Base-by-base conservation (phyloP, 257 asterid genomes). In the Solanum acaule region DNA sequence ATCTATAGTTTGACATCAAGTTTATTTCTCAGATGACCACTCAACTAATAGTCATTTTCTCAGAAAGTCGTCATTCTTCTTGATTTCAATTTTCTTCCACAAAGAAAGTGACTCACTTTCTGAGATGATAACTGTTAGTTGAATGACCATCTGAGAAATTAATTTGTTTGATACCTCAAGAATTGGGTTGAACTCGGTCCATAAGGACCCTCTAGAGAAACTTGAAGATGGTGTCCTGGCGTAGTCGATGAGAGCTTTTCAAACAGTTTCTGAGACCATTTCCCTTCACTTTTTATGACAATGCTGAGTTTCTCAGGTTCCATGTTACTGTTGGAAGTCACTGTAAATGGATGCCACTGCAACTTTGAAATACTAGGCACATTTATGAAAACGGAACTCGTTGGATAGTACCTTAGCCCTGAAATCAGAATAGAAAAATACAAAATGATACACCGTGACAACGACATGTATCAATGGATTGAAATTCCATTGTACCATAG, bases 161-260 rank as follows among this genome's bases (percentile, higher is more conserved):
- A 68, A 13, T 31, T 68, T 7, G 37, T 68, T 68, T 6, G 38
- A 70, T 25, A 88, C 73, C 86, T 86, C 65, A 63, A 42, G 34
- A 85, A 85, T 65, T 78, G 76, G 25, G 92, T 65, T 15, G 96
- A 90, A 52, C 92, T 46, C 85, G 93, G 94, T 61, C 92, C 94
- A 34, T 94, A 92, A 6, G 98, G 98, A 83, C 96, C 98, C 88
- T 95, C 95, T 0, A 91, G 81, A 1, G 94, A 92, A 77, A 92
- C 93, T 89, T 91, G 87, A 85, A 93, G 91, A 88, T 75, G 92
- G 77, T 92, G 93, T 56, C 38, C 72, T 40, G 92, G 49, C 6
- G 25, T 79, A 52, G 92, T 73, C 6, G 89, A 89, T 38, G 90
- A 89, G 70, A 92, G 90, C 86, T 90, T 88, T 59, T 77, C 49